A percentile compares a stretch with the other conserved stretches of the same genome.
These are phyloP conservation scores for Gynandropsis gynandra DNA, from an alignment of 345 rosid genomes.

Conservation along the genomic window DNA sequence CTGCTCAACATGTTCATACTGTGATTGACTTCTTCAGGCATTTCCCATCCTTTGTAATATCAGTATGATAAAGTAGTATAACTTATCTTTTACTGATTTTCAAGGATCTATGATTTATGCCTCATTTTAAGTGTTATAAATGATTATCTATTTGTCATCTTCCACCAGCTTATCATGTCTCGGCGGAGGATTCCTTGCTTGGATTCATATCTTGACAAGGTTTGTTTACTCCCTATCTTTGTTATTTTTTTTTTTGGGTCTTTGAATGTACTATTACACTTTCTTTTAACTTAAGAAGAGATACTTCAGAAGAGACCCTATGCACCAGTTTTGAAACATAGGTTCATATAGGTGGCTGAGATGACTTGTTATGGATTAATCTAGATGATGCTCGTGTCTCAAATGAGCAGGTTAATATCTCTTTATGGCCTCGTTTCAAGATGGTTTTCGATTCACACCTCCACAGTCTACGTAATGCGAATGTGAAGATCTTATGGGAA, in stretches of 20 bases:
- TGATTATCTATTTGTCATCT: slow-evolving; percentile 7
- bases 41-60: slow-evolving; percentile 4
- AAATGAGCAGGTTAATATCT: slow-evolving; percentile 74
- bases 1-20: background rate
- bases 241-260: slow-evolving; percentile 15
- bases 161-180: slow-evolving; percentile 81
- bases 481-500: slow-evolving; percentile 83
- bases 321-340: slow-evolving; percentile 1
- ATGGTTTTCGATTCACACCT: slow-evolving; percentile 91
- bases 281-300: too few species aligned
- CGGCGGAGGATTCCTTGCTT: slow-evolving; percentile 90
- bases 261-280: too few species aligned
- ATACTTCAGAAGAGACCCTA: too few species aligned
- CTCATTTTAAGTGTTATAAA: background rate
- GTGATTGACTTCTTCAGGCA: background rate
- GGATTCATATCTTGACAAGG: slow-evolving; percentile 98
- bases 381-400: slow-evolving; percentile 6
- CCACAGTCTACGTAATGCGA: slow-evolving; percentile 87
- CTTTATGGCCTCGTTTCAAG: slow-evolving; percentile 98
- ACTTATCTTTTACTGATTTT: background rate
- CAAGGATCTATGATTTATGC: background rate
- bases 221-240: slow-evolving; percentile 22
- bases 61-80: slow-evolving; percentile 8
- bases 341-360: slow-evolving; percentile 2
- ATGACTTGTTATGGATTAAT: slow-evolving; percentile 10